A percentile compares a stretch with the other conserved stretches of the same genome.
These are phyloP conservation scores for Phytophthora megakarya DNA, from an alignment of 352 stramenopile species.

Conservation along the genomic window DNA sequence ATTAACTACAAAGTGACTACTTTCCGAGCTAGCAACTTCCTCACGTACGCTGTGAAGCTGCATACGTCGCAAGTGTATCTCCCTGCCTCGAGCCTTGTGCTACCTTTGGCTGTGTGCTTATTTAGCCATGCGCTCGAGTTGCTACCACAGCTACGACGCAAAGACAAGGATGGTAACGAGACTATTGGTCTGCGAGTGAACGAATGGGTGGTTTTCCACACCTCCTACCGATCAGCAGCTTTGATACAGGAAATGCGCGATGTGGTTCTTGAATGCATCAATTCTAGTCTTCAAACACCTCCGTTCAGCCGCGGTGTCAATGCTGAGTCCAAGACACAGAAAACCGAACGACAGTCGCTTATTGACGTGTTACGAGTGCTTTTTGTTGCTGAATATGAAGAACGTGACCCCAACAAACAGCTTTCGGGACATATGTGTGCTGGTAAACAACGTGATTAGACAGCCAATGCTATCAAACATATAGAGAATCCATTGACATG, in stretches of 20 bases:
- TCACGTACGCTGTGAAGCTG: slow-evolving; percentile 83
- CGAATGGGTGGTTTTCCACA: slow-evolving; percentile 71
- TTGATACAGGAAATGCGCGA: slow-evolving; percentile 58
- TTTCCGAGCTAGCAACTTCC: slow-evolving; percentile 59
- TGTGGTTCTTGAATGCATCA: slow-evolving; percentile 37
- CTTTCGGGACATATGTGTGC: slow-evolving; percentile 47
- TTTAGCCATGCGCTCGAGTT: slow-evolving; percentile 74
- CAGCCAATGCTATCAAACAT: not conserved
- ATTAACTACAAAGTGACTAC: slow-evolving; percentile 69
- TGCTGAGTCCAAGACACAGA: slow-evolving; percentile 9
- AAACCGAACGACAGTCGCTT: slow-evolving; percentile 24
- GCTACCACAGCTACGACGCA: slow-evolving; percentile 50
- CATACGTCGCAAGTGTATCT: slow-evolving; percentile 87
- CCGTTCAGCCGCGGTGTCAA: slow-evolving; percentile 27
- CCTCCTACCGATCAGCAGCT: slow-evolving; percentile 56
- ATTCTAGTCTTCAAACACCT: slow-evolving; percentile 44
- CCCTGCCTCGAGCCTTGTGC: slow-evolving; percentile 66
- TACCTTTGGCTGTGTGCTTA: slow-evolving; percentile 62
- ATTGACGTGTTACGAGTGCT: slow-evolving; percentile 40
- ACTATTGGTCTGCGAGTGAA: slow-evolving; percentile 66
- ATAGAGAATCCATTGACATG: slow-evolving; percentile 14
- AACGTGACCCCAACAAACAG: slow-evolving; percentile 50
- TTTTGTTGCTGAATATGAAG: slow-evolving; percentile 55
- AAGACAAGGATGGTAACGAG: slow-evolving; percentile 34
- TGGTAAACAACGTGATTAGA: slow-evolving; percentile 19